Conservation (phyloP, 345 rosid species). For the Syzygium jambos region DNA sequence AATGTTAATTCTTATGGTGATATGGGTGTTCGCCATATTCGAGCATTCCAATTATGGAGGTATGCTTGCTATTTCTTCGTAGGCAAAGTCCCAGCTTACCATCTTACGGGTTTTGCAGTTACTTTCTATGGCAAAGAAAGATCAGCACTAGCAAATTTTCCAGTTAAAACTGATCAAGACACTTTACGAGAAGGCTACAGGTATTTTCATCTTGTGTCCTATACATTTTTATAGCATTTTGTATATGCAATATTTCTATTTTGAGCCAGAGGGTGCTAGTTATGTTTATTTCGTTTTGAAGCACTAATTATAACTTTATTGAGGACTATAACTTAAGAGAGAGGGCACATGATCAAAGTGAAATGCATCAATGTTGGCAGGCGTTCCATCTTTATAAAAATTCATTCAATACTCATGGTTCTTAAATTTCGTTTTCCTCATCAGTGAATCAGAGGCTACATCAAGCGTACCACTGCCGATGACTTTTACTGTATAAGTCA, state of each 20-base stretch:
- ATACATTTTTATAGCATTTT: not conserved
- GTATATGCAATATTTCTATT: not conserved
- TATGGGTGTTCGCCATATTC: not conserved
- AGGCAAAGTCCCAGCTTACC: not conserved
- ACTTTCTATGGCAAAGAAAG: slow-evolving; percentile 62
- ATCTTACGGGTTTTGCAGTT: slow-evolving; percentile 27
- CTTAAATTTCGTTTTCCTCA: not conserved
- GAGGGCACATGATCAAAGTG: not conserved
- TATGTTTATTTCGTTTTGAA: not conserved
- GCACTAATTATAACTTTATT: not conserved
- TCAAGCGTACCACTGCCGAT: not conserved
- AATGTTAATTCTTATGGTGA: not conserved
- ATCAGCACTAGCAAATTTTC: slow-evolving; percentile 32
- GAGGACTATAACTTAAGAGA: not conserved
- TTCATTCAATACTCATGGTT: not conserved
- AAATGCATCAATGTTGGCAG: not conserved
- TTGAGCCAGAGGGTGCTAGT: not conserved
- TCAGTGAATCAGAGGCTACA: not conserved
- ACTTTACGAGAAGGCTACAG: slow-evolving; percentile 66
- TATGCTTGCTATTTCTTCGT: too few relatives aligned
- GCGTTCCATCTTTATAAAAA: not conserved
- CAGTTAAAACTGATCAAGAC: slow-evolving; percentile 71
- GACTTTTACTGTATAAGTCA: not conserved
- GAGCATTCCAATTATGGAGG: not conserved
- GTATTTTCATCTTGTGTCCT: not conserved